phyloP scores from a whole-genome alignment of 2,329 filamentous ascomycete species.

The Diplodia mutila region DNA sequence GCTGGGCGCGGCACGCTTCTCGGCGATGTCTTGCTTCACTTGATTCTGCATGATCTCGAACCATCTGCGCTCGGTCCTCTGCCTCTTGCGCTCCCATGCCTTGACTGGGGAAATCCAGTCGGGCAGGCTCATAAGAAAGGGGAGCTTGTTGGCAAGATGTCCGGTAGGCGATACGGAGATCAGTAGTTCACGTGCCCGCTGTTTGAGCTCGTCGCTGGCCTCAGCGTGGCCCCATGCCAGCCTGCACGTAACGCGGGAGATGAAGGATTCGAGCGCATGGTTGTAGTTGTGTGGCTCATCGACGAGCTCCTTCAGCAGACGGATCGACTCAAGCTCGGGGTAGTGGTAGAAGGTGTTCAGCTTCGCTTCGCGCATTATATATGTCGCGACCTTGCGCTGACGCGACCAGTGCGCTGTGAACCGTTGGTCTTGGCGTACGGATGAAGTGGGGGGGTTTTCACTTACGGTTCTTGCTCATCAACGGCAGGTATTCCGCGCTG shows the following conservation, averaged over 20 bases:
- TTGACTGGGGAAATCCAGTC: conserved; percentile 49
- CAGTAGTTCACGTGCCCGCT: conserved; percentile 51
- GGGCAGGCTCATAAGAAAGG: conserved; percentile 50
- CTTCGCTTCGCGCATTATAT: conserved; percentile 51
- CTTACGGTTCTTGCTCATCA: conserved; percentile 50
- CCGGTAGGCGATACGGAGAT: conserved; percentile 52
- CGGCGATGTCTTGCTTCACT: conserved; percentile 41
- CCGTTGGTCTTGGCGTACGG: conserved; percentile 29
- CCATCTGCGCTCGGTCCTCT: conserved; percentile 48
- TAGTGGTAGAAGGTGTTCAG: conserved; percentile 48
- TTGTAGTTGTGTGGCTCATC: conserved; percentile 49
- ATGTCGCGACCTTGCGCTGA: conserved; percentile 50
- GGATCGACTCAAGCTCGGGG: conserved; percentile 50
- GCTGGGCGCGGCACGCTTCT: conserved; percentile 41
- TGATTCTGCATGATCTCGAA: conserved; percentile 51
- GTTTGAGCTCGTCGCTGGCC: conserved; percentile 52
- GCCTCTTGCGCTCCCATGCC: conserved; percentile 50
- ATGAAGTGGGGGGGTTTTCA: neutral
- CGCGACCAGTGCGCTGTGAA: conserved; percentile 44
- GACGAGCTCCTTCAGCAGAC: conserved; percentile 50
- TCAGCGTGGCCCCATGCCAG: conserved; percentile 52
- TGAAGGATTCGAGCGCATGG: conserved; percentile 49
- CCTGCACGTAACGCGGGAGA: conserved; percentile 51
- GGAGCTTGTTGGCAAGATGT: conserved; percentile 51
- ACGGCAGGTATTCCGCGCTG: conserved; percentile 50